Base-by-base conservation (phyloP, 129 eudicot genomes). In the Sambucus nigra region DNA sequence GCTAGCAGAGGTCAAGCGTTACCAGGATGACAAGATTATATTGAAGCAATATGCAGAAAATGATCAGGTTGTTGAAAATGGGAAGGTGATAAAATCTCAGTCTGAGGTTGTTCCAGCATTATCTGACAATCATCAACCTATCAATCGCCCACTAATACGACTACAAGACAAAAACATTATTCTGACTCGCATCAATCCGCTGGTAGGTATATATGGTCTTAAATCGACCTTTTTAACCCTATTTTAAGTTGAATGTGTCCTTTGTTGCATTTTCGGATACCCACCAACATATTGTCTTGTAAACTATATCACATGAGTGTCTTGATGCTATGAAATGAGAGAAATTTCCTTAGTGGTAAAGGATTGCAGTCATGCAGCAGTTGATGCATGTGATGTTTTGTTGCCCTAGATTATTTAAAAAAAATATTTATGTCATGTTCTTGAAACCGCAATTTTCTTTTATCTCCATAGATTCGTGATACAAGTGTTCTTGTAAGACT, bases 401-500 rank as follows among this genome's bases (percentile, higher is more conserved):
- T n/a, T n/a, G n/a, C n/a, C n/a, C n/a, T n/a, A n/a, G n/a, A n/a
- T n/a, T n/a, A n/a, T n/a, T n/a, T n/a, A n/a, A n/a, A n/a, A n/a
- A n/a, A n/a, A n/a, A 25, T 55, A 47, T n/a, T 24, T 51, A 14
- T 6, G 26, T 60, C 23, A 9, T 3, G 5, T 10, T 9, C 12
- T n/a, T 2, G 26, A 25, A 45, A 33, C 70, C 18, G 31, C 25
- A 49, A 7, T 61, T 25, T 21, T 7, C 20, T 53, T 29, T 16
- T 32, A 32, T 44, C 25, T 47, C 28, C 56, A 29, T 66, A 92
- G 99, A 86, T 86, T 47, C 99, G 99, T 60, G 99, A 92, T 72
- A 92, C 99, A n/a, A 92, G 99, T 68, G 96, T 92, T 24, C 99
- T 92, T 82, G 99, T 92, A 75, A 73, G 96, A 57, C 64, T 92